These are phyloP conservation scores for Zymoseptoria pseudotritici DNA, from an alignment of 2,329 filamentous ascomycete genomes.

Conservation along the genomic window DNA sequence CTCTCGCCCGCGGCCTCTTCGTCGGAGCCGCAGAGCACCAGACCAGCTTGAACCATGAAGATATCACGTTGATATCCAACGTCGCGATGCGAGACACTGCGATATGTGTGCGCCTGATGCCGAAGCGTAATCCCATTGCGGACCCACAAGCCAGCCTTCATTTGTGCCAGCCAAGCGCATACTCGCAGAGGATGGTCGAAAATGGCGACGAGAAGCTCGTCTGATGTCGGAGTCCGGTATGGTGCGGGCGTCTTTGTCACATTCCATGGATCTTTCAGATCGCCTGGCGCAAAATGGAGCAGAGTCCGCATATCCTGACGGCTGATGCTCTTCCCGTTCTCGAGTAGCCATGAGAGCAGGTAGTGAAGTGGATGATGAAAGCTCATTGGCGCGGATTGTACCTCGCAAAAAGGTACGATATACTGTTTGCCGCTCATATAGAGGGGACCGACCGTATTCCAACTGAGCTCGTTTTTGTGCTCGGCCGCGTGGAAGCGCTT, in stretches of 20 bases:
- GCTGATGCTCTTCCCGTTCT: constrained; percentile 72
- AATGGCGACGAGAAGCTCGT: constrained; percentile 37
- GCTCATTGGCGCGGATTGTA: constrained; percentile 85
- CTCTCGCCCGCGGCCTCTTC: constrained; percentile 37
- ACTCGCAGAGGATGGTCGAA: constrained; percentile 93
- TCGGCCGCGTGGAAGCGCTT: constrained; percentile 78
- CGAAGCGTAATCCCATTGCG: constrained; percentile 92
- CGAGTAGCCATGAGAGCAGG: constrained; percentile 89
- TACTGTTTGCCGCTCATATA: constrained; percentile 41
- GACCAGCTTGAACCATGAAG: constrained; percentile 82
- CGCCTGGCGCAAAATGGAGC: constrained; percentile 63
- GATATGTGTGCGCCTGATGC: constrained; percentile 90
- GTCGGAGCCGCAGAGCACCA: constrained; percentile 77
- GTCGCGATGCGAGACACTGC: constrained; percentile 80
- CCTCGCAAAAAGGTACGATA: constrained; percentile 77
- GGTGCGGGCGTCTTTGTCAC: constrained; percentile 10
- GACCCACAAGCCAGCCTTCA: constrained; percentile 98
- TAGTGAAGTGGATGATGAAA: constrained; percentile 98
- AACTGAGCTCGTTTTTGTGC: constrained; percentile 76
- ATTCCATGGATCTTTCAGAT: constrained; percentile 49
- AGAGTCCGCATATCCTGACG: constrained; percentile 59
- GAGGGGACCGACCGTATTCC: constrained; percentile 78
- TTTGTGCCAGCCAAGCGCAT: constrained; percentile 93
- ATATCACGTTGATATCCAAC: constrained; percentile 92
- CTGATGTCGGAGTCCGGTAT: constrained; percentile 17